A percentile compares a stretch with the other conserved stretches of the same genome.
Evolutionary conservation across 2,329 filamentous ascomycete species (phyloP).

Genomic region (Aspergillus fumigatiaffinis): DNA sequence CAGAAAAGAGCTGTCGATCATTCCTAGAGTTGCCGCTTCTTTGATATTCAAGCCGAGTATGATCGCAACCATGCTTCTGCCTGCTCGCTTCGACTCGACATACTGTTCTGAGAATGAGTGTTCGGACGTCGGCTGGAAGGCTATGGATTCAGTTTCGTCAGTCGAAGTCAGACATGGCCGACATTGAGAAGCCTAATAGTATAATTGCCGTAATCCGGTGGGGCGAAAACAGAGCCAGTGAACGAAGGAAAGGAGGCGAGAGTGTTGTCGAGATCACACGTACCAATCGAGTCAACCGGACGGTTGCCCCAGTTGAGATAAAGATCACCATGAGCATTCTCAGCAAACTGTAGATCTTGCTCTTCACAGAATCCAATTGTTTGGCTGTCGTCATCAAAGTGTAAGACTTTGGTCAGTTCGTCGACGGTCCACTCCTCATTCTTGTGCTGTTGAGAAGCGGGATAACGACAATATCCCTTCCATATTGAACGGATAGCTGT

Average conservation of each 20-base stretch:
- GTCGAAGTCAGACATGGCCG: constrained; percentile 5
- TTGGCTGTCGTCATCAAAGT: constrained; percentile 54
- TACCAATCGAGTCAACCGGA: constrained; percentile 47
- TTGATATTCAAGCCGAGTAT: constrained; percentile 54
- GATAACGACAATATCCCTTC: constrained; percentile 48
- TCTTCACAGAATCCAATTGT: constrained; percentile 51
- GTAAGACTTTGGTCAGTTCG: constrained; percentile 49
- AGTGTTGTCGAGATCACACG: constrained; percentile 19
- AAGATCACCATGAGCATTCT: constrained; percentile 42
- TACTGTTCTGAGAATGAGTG: constrained; percentile 52
- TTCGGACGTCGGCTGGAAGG: constrained; percentile 42
- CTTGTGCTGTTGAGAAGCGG: constrained; percentile 45
- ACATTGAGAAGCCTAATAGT: background rate
- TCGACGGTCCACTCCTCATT: constrained; percentile 56
- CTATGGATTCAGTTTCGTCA: constrained; percentile 24
- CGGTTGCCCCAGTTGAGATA: constrained; percentile 51
- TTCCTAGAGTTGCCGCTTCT: constrained; percentile 47
- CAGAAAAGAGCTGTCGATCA: constrained; percentile 45
- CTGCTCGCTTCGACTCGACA: constrained; percentile 57
- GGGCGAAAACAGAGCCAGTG: constrained; percentile 1
- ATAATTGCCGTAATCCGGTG: background rate
- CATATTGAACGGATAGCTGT: constrained; percentile 54
- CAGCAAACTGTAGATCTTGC: constrained; percentile 50
- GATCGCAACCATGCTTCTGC: constrained; percentile 53
- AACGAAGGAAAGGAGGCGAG: constrained; percentile 16